Evolutionary conservation across 768 basidiomycete species (phyloP), one percentile per base, ranked within the genome.

Genomic region (Gyrodon lividus): DNA sequence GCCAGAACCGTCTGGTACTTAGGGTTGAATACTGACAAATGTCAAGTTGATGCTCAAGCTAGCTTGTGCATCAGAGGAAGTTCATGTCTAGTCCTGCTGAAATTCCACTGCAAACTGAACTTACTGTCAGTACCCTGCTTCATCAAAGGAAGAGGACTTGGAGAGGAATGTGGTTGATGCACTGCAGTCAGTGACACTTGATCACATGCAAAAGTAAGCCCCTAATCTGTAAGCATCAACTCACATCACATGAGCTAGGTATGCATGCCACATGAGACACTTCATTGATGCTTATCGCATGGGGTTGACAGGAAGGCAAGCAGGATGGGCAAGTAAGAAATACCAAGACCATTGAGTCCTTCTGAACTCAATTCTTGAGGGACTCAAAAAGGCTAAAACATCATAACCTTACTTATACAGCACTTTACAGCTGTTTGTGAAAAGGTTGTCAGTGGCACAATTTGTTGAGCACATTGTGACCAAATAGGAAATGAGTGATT

Each of bases 1-100:
- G n/a, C n/a, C n/a, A n/a, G n/a, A n/a, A n/a, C n/a, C n/a, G n/a
- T n/a, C n/a, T n/a, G n/a, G n/a, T n/a, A n/a, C n/a, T n/a, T n/a
- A n/a, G n/a, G n/a, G n/a, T n/a, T n/a, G n/a, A n/a, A n/a, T n/a
- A n/a, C n/a, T n/a, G n/a, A n/a, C n/a, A n/a, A n/a, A n/a, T n/a
- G n/a, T n/a, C n/a, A n/a, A n/a, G 47, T 71, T 70, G 0, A 28
- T 63, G 10, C 63, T 78, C 0, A 64, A 77, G 53, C 43, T 24
- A 1, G 42, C 58, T 4, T 68, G 58, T 44, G 42, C 60, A 19
- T 45, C 43, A 0, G 31, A 52, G 0, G 71, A 74, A 2, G 50
- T 70, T 52, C 46, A 58, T 8, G 52, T 51, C 33, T 54, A 33
- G 66, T 63, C 48, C 24, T 26, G 24, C 24, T 7, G 24, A 26